Evolutionary conservation across 331 rosid genomes (phyloP).

Genomic region (Pyrus hybrid): DNA sequence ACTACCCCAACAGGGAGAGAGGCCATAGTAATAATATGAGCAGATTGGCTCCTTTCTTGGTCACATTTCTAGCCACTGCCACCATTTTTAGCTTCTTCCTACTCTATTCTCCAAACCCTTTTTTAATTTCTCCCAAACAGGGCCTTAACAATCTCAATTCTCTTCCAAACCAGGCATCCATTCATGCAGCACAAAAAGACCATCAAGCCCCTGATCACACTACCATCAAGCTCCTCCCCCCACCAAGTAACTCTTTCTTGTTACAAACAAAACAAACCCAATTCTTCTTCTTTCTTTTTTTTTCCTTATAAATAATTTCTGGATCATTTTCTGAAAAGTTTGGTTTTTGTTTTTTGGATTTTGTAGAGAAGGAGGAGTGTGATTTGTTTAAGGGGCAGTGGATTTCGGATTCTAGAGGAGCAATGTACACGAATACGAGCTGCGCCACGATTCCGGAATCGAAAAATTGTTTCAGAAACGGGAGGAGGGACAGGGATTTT

Average conservation of each 20-base stretch:
- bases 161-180: constrained; percentile 6
- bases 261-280: background rate
- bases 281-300: too few species aligned
- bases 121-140: constrained; percentile 16
- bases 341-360: background rate
- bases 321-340: background rate
- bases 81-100: constrained; percentile 40
- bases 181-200: background rate
- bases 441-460: constrained; percentile 64
- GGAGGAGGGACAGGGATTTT: constrained; percentile 57
- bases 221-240: constrained; percentile 6
- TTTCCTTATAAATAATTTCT: too few species aligned
- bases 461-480: constrained; percentile 73
- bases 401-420: constrained; percentile 35
- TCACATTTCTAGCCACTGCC: constrained; percentile 32
- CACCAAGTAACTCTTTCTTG: constrained; percentile 26
- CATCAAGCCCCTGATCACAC: constrained; percentile 1
- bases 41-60: constrained; percentile 27
- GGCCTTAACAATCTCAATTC: constrained; percentile 5
- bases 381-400: constrained; percentile 68
- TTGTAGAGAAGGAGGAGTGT: constrained; percentile 32
- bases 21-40: constrained; percentile 8
- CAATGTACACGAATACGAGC: constrained; percentile 62
- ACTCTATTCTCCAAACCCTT: constrained; percentile 41
- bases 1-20: constrained; percentile 33